Base-by-base conservation (phyloP, 2,329 filamentous ascomycete species). In the Cadophora luteo-olivacea region DNA sequence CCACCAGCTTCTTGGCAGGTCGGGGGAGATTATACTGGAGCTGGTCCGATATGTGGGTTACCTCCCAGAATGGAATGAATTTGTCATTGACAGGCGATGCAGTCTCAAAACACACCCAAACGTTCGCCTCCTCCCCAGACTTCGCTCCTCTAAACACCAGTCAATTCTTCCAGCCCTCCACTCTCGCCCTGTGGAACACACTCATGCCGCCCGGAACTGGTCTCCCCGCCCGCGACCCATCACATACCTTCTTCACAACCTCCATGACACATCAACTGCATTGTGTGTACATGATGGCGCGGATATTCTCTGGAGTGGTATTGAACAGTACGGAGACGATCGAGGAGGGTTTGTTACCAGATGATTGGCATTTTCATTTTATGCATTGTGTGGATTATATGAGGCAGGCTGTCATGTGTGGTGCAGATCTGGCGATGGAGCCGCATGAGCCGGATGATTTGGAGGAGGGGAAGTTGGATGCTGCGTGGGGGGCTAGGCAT, bases 331-430 rank as follows among this genome's bases (percentile, higher is more conserved):
- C 60, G n/a, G 12, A 22, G 9, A 9, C 7, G 7, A 33, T 51
- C 7, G 12, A 14, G 7, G 57, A 41, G 11, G 33, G n/a, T 2
- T 2, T 48, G 1, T 14, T 62, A 14, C 60, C 24, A 14, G 60
- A 52, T 0, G 61, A 63, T 38, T 63, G 61, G 61, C 24, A 51
- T 49, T 52, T 51, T 7, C 61, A 63, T 38, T 63, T 63, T 29
- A 51, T 52, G 45, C 61, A 63, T 49, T 63, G 61, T 52, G 61
- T 63, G 25, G 61, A 63, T 38, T 63, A 63, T 38, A 29, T 63
- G 25, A 25, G 61, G 19, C 61, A 63, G 61, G 48, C 45, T 3
- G 61, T 63, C 33, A 52, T 63, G 61, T 52, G 61, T 33, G 25
- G 22, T 51, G 45, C 45, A 45, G 61, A 63, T 38, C 16, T 63